A percentile compares a stretch with the other conserved stretches of the same genome.
Conservation (phyloP, 1,284 basidiomycete genomes). For the Naganishia sp. region DNA sequence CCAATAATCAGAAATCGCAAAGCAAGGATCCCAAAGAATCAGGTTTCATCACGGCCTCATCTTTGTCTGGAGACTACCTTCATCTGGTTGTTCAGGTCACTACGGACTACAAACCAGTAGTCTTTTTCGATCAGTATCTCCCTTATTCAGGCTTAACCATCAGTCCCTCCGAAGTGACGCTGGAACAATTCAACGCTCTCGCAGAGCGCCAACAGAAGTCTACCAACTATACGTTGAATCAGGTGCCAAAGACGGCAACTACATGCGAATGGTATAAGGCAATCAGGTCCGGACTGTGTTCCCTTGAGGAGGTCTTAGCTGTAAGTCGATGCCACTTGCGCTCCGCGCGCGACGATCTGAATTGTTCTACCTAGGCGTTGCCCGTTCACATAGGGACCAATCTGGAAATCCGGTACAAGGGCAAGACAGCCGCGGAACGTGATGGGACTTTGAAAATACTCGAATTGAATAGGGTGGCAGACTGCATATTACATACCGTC, state of each 20-base stretch:
- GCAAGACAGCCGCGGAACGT: conserved; percentile 57
- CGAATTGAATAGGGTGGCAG: conserved; percentile 77
- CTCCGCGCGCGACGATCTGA: background rate
- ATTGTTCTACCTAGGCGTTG: conserved; percentile 59
- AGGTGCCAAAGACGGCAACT: conserved; percentile 40
- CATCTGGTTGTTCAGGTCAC: conserved; percentile 89
- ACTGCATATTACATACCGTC: conserved; percentile 76
- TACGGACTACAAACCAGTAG: conserved; percentile 81
- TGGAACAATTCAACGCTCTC: conserved; percentile 73
- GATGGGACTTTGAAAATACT: conserved; percentile 58
- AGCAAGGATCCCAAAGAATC: conserved; percentile 42
- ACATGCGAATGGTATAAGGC: conserved; percentile 63
- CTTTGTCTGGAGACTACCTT: conserved; percentile 79
- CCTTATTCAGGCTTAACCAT: conserved; percentile 75
- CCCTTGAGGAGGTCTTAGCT: conserved; percentile 70
- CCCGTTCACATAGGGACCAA: conserved; percentile 73
- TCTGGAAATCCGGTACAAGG: conserved; percentile 71
- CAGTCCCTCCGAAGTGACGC: conserved; percentile 77
- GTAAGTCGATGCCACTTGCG: conserved; percentile 54
- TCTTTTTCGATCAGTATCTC: conserved; percentile 70
- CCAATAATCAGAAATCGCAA: conserved; percentile 35
- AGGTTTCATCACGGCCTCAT: conserved; percentile 50
- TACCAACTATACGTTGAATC: conserved; percentile 24
- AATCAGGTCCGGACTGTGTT: conserved; percentile 64
- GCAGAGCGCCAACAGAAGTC: conserved; percentile 58